These are phyloP conservation scores for Rubus parviflorus DNA, from an alignment of 306 rosid species.

Conservation along the genomic window DNA sequence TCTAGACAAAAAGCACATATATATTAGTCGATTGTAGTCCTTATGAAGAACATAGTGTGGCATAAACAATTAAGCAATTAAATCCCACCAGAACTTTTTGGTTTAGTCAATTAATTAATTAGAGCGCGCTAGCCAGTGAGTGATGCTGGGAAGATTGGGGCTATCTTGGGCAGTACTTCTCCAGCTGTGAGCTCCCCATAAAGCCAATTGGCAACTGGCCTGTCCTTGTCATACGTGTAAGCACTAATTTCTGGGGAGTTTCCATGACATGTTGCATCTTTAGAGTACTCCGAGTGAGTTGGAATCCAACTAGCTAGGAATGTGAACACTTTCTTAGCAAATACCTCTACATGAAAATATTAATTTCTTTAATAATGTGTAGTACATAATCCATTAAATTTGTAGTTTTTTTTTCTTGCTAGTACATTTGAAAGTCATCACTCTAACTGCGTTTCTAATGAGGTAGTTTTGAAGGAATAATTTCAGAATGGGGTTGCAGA, in stretches of 20 bases:
- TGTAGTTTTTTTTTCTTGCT: too few relatives aligned
- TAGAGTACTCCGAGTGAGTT: not conserved
- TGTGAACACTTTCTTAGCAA: conserved; percentile 26
- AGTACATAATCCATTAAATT: not conserved
- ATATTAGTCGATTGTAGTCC: conserved; percentile 21
- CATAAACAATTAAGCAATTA: conserved; percentile 26
- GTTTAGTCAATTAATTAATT: not conserved
- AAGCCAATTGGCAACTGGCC: conserved; percentile 35
- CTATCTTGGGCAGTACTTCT: conserved; percentile 7
- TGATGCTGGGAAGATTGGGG: not conserved
- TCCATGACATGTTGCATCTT: conserved; percentile 27
- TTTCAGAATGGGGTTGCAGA: too few relatives aligned
- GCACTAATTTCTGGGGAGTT: conserved; percentile 29
- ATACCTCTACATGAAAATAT: conserved; percentile 13
- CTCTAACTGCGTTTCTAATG: too few relatives aligned
- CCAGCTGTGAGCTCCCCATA: conserved; percentile 37
- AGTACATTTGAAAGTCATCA: too few relatives aligned
- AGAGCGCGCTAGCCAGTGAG: conserved; percentile 13
- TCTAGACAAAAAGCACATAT: not conserved
- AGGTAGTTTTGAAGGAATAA: too few relatives aligned
- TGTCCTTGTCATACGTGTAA: conserved; percentile 22
- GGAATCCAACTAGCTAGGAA: conserved; percentile 39
- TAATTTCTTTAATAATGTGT: not conserved
- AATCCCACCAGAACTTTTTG: not conserved
- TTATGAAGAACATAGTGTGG: conserved; percentile 30